Base-by-base conservation (phyloP, 495 filamentous ascomycete species). In the Penicillium lagena region DNA sequence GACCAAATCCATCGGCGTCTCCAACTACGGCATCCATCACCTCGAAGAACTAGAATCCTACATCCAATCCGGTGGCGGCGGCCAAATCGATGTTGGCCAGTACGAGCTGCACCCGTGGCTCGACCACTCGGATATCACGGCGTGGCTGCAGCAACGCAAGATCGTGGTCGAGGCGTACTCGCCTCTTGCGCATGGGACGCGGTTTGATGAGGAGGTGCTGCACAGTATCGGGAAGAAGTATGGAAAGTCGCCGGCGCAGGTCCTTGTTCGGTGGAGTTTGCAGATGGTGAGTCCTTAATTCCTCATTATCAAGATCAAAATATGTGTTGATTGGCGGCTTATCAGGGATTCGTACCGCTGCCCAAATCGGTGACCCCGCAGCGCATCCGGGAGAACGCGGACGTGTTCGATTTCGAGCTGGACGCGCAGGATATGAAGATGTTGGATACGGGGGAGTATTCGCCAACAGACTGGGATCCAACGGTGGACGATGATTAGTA, bases 91-190 rank as follows among this genome's bases (percentile, higher is more conserved):
- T 45, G 86, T 95, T 4, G 88, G 87, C 9, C 90, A 95, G 62
- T 86, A 86, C 51, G 90, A 96, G 62, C 58, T 96, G 12, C 90
- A 96, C 52, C 90, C 90, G 1, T 95, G 87, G 87, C 75, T 84
- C 9, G 74, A 82, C 17, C 75, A 86, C 10, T 69, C 70, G 2
- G 86, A 90, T 54, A 89, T 96, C 31, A 79, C 79, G 9, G 71
- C 82, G 47, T 95, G 90, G 85, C 83, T 81, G 45, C 59, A 75
- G 46, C 71, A 77, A 47, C 70, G 86, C 8, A 77, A 79, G 2
- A 77, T 94, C 8, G 64, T 88, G 9, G 64, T 91, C 12, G 74
- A 95, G 67, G 90, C 89, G 2, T 95, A 95, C 53, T 81, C 77
- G 33, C 89, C 89, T 7, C 65, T 95, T 37, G 82, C 88, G 4